Percentiles rank a stretch among this genome's conserved stretches.
Evolutionary conservation across 2,329 filamentous ascomycete genomes (phyloP).

Genomic region (Hypoxylon sp.): DNA sequence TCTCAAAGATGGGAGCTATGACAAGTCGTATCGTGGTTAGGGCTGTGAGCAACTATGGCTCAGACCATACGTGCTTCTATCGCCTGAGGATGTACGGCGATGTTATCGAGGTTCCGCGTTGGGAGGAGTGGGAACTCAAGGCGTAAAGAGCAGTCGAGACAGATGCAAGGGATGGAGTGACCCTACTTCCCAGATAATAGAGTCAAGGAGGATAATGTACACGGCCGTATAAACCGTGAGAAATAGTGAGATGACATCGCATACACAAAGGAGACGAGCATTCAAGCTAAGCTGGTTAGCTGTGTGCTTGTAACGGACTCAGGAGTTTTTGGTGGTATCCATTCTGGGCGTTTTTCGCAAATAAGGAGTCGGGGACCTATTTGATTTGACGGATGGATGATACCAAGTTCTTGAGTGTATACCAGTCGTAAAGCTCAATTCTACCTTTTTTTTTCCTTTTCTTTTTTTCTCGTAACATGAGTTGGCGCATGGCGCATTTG

Average conservation of each 20-base stretch:
- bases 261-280: not conserved
- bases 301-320: conserved; percentile 5
- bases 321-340: conserved; percentile 18
- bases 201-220: not conserved
- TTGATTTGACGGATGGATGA: conserved; percentile 36
- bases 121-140: not conserved
- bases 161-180: not conserved
- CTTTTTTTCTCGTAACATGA: not conserved
- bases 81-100: conserved; percentile 72
- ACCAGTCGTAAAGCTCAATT: conserved; percentile 38
- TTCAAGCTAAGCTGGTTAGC: not conserved
- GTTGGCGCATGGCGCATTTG: not conserved
- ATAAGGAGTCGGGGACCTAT: conserved; percentile 2
- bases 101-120: conserved; percentile 39
- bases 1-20: conserved; percentile 62
- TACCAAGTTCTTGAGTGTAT: conserved; percentile 44
- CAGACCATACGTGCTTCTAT: conserved; percentile 76
- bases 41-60: conserved; percentile 72
- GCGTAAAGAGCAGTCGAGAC: not conserved
- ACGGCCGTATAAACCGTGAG: not conserved
- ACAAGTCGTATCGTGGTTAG: conserved; percentile 70
- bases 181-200: not conserved
- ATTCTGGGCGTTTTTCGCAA: conserved; percentile 2
- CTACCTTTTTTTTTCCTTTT: conserved; percentile 15
- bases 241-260: not conserved